Evolutionary conservation across 225 moss, liverwort and hornwort species (phyloP), one percentile per base, ranked within the genome.

Genomic region (Marchantia polymorpha): DNA sequence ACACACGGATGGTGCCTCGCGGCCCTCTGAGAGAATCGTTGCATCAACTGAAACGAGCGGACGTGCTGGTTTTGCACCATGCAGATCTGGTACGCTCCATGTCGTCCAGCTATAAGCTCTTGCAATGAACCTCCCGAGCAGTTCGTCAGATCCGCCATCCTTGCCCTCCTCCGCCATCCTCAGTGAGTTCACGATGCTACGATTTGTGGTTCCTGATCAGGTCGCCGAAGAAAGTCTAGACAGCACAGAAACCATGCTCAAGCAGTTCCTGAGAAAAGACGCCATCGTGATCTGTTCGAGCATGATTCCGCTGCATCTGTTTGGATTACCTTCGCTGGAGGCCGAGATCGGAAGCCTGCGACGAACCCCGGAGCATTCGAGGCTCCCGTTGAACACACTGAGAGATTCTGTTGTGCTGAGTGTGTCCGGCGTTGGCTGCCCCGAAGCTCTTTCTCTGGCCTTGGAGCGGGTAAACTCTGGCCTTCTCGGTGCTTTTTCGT

Each of bases 351-450:
- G 31, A 55, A 10, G 48, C 31, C 53, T 58, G 72, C 71, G 51
- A 17, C 50, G 27, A 52, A 59, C 49, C 16, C 56, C 50, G 26
- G 50, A 82, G 30, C 65, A 74, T 52, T 73, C 77, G n/a, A 64
- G 50, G 25, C 78, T 82, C 58, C 87, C 94, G 19, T 79, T 92
- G 46, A 77, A 86, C 76, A 77, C 63, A 39, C 60, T 95, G 52
- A 85, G 86, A 81, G 87, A 82, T 66, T 83, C 93, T 73, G 90
- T 92, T 76, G 79, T 91, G 64, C 86, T 99, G 39, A 90, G 94
- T 79, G 93, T 93, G 31, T 91, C 97, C 29, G 97, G 92, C 52
- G 85, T 99, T 12, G 94, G 97, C 73, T 99, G 92, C 78, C 97
- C 94, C 63, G 91, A 93, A 77, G 89, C 97, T 53, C 83, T 99